Evolutionary conservation across 2,329 filamentous ascomycete species (phyloP).

Genomic region (Ophiostoma himal-ulmi): DNA sequence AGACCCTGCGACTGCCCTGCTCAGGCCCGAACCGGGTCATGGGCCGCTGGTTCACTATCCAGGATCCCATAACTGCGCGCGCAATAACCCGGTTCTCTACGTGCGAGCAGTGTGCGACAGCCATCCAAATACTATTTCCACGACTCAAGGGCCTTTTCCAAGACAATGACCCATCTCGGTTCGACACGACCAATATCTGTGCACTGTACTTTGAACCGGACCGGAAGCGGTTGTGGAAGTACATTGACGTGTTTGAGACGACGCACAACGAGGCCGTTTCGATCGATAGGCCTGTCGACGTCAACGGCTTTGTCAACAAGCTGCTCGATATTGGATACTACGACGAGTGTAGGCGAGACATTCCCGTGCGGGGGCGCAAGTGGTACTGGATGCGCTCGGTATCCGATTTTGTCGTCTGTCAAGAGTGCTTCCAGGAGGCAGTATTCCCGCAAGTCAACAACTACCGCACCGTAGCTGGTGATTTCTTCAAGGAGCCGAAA

Average conservation of each 20-base stretch:
- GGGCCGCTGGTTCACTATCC: slow-evolving; percentile 70
- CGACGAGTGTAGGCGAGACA: slow-evolving; percentile 61
- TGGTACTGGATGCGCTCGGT: slow-evolving; percentile 77
- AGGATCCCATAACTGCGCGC: slow-evolving; percentile 58
- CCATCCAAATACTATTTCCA: slow-evolving; percentile 68
- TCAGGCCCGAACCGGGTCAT: slow-evolving; percentile 49
- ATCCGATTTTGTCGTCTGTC: slow-evolving; percentile 75
- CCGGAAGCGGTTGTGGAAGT: slow-evolving; percentile 50
- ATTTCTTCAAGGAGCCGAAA: slow-evolving; percentile 59
- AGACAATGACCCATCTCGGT: slow-evolving; percentile 42
- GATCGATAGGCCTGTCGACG: slow-evolving; percentile 46
- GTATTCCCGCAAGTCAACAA: slow-evolving; percentile 59
- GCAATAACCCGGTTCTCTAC: slow-evolving; percentile 66
- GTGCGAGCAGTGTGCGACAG: slow-evolving; percentile 67
- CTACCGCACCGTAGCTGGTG: slow-evolving; percentile 51
- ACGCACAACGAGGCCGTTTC: slow-evolving; percentile 47
- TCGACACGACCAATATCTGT: slow-evolving; percentile 53
- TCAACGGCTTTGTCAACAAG: slow-evolving; percentile 58
- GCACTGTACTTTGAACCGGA: slow-evolving; percentile 57
- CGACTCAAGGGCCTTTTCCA: slow-evolving; percentile 63
- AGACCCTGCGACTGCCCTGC: slow-evolving; percentile 53
- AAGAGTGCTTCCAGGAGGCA: slow-evolving; percentile 76
- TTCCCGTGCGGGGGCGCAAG: slow-evolving; percentile 52
- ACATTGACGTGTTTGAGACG: slow-evolving; percentile 56
- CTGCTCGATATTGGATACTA: slow-evolving; percentile 53